These are phyloP conservation scores for bread wheat (Triticum aestivum) DNA, from an alignment of 176 grass and related monocot genomes.

Conservation along the genomic window DNA sequence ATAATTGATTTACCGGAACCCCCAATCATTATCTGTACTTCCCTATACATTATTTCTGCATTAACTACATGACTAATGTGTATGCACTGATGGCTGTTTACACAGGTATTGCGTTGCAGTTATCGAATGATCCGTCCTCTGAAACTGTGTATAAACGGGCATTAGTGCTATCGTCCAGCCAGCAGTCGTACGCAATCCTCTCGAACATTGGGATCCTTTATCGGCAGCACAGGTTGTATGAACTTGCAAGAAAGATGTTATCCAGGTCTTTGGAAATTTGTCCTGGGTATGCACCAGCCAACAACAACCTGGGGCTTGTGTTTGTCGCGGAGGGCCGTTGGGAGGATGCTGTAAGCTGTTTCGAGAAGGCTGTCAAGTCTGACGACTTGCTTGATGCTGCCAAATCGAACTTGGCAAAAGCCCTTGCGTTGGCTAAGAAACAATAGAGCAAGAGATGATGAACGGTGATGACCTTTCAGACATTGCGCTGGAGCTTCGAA, in stretches of 20 bases:
- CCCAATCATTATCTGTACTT: not conserved
- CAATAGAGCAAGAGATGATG: constrained; percentile 33
- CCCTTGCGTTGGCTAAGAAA: constrained; percentile 43
- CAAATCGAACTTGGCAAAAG: constrained; percentile 79
- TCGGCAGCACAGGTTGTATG: constrained; percentile 70
- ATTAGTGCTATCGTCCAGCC: constrained; percentile 53
- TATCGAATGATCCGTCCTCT: constrained; percentile 68
- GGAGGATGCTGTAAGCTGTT: constrained; percentile 74
- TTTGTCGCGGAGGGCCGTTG: constrained; percentile 62
- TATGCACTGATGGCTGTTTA: constrained; percentile 14
- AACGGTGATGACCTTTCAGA: not conserved
- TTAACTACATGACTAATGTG: not conserved
- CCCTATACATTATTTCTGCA: not conserved
- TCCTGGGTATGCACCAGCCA: constrained; percentile 88
- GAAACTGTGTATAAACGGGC: constrained; percentile 84
- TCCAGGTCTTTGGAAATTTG: constrained; percentile 76
- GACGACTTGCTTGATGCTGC: constrained; percentile 86
- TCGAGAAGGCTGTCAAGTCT: constrained; percentile 77
- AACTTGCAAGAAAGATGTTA: constrained; percentile 80
- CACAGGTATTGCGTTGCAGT: constrained; percentile 85
- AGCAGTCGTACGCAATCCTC: constrained; percentile 77
- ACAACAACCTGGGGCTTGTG: constrained; percentile 92
- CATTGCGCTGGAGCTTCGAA: constrained; percentile 3
- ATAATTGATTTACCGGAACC: not conserved
- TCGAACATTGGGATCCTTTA: constrained; percentile 94